These are phyloP conservation scores for Hansenula sp. DNA, from an alignment of 1,139 yeast genomes.

Conservation along the genomic window DNA sequence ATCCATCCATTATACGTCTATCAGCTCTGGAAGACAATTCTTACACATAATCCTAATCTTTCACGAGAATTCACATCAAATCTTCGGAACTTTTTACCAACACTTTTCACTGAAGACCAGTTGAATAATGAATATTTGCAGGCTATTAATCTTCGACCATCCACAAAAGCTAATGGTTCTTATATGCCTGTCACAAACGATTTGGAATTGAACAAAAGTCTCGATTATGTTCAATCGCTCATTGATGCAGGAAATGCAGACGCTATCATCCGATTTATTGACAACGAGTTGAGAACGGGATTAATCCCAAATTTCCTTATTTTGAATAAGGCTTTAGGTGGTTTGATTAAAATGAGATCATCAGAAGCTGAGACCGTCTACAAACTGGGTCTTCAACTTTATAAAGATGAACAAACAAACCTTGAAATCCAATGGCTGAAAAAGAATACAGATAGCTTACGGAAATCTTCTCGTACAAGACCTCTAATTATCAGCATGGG, in stretches of 20 bases:
- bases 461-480: no score
- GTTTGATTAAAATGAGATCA: constrained; percentile 10
- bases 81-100: not conserved
- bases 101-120: not conserved
- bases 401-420: constrained; percentile 7
- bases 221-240: constrained; percentile 1
- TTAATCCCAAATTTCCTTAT: constrained; percentile 13
- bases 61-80: not conserved
- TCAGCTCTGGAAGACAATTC: constrained; percentile 7
- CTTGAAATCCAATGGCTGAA: constrained; percentile 13
- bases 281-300: constrained; percentile 16
- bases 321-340: constrained; percentile 7
- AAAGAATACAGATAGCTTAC: not conserved
- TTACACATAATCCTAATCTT: constrained; percentile 2
- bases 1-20: constrained; percentile 6
- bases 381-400: constrained; percentile 9
- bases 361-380: constrained; percentile 10
- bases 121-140: constrained; percentile 5
- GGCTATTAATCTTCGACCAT: not conserved
- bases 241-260: constrained; percentile 2
- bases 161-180: not conserved
- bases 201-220: not conserved
- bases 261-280: constrained; percentile 10
- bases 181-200: not conserved
- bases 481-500: not conserved